Percentiles rank a stretch among this genome's conserved stretches.
These are phyloP conservation scores for Pseudocercospora macadamiae DNA, from an alignment of 2,329 filamentous ascomycete genomes.

Conservation along the genomic window DNA sequence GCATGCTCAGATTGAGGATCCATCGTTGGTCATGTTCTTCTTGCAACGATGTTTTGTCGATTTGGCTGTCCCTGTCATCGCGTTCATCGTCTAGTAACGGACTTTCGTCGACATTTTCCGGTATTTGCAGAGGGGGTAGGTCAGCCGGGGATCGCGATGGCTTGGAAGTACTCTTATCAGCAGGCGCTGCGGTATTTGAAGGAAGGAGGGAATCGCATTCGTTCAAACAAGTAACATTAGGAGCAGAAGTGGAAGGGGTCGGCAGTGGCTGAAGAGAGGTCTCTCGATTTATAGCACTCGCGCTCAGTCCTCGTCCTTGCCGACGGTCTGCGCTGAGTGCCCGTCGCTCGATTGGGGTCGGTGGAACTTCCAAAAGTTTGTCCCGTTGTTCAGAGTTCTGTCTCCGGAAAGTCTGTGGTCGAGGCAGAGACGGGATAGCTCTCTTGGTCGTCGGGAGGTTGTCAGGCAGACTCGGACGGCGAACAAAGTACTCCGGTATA, in stretches of 20 bases:
- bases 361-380: slow-evolving; percentile 68
- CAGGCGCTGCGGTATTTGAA: slow-evolving; percentile 4
- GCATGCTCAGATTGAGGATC: slow-evolving; percentile 98
- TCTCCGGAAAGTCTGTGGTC: slow-evolving; percentile 77
- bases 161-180: slow-evolving; percentile 6
- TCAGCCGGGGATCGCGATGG: slow-evolving; percentile 17
- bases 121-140: slow-evolving; percentile 31
- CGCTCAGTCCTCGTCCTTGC: slow-evolving; percentile 41
- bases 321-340: slow-evolving; percentile 66
- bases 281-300: slow-evolving; percentile 45
- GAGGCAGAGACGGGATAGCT: slow-evolving; percentile 71
- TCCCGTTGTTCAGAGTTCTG: slow-evolving; percentile 80
- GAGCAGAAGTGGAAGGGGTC: slow-evolving; percentile 44
- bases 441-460: slow-evolving; percentile 32
- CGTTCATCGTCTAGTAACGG: slow-evolving; percentile 31
- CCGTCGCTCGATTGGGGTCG: slow-evolving; percentile 68
- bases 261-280: slow-evolving; percentile 44
- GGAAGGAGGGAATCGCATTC: slow-evolving; percentile 6
- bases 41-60: slow-evolving; percentile 66
- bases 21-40: slow-evolving; percentile 79
- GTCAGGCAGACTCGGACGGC: slow-evolving; percentile 29
- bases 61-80: slow-evolving; percentile 38
- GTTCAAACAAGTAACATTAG: slow-evolving; percentile 33
- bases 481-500: slow-evolving; percentile 27
- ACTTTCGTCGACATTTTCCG: slow-evolving; percentile 14